Evolutionary conservation across 2,329 filamentous ascomycete species (phyloP), one percentile per base, ranked within the genome.

Genomic region (Penicillium sp.): DNA sequence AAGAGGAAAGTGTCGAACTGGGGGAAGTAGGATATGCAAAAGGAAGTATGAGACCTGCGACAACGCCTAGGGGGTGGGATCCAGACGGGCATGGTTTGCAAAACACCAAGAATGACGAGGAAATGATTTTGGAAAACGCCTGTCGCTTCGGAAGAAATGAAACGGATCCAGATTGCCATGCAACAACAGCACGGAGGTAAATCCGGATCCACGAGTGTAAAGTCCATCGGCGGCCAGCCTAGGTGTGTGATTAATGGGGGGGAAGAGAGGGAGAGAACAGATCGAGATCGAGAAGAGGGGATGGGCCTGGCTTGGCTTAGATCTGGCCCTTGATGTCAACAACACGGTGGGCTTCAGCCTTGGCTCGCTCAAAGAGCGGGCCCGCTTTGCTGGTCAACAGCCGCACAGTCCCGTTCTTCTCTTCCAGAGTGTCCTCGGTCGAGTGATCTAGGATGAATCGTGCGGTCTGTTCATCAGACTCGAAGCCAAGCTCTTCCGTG

Each of bases 301-400:
- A 22, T 33, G 60, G 6, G 13, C 38, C 28, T 58, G 54, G 56
- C 63, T 77, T 70, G 54, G 56, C 63, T 77, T 70, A 82, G 59
- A 97, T 96, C 81, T 98, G 94, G 74, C 94, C 93, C 82, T 98
- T 97, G 83, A 98, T 96, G 81, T 98, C 93, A 83, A 98, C 90
- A 75, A 89, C 89, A 74, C 88, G 86, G 79, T 97, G 96, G 53
- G 94, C 94, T 65, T 85, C 84, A 42, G 83, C 79, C 76, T 89
- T 90, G 62, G 91, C 87, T 57, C 81, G 76, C 75, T 97, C 92
- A 78, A 98, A 97, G 22, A 90, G 80, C 45, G 78, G 75, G 56
- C 86, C 86, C 54, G 90, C 91, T 80, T 93, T 93, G 72, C 86
- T 88, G 49, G 90, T 89, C 70, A 91, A 77, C 74, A 96, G 89